A percentile compares a stretch with the other conserved stretches of the same genome.
phyloP scores from a whole-genome alignment of 441 rosid species.

The Euphorbia corollata region DNA sequence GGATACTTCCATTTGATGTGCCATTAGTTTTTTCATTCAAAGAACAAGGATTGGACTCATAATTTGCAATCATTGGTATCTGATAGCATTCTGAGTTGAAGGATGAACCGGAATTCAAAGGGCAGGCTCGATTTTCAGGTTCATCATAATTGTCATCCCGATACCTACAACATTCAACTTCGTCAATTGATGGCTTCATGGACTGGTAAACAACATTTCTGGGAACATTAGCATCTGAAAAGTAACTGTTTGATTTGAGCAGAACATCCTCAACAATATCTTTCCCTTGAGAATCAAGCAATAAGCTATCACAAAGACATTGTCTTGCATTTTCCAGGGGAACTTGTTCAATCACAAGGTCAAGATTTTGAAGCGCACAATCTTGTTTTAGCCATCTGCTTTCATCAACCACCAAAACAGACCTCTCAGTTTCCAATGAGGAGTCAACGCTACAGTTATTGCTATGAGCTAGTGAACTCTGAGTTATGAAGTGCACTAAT shows the following conservation, averaged over 20 bases:
- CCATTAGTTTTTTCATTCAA: slow-evolving; percentile 22
- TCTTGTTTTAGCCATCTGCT: background rate
- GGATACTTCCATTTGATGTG: slow-evolving; percentile 25
- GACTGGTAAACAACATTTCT: slow-evolving; percentile 17
- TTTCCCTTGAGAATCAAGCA: slow-evolving; percentile 19
- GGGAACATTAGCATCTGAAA: slow-evolving; percentile 18
- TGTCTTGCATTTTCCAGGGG: slow-evolving; percentile 19
- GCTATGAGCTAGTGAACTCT: slow-evolving; percentile 16
- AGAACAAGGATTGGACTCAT: slow-evolving; percentile 18
- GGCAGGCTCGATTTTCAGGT: slow-evolving; percentile 22
- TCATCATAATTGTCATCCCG: slow-evolving; percentile 13
- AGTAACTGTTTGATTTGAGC: slow-evolving; percentile 21
- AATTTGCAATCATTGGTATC: slow-evolving; percentile 18
- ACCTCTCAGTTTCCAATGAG: slow-evolving; percentile 10
- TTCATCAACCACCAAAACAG: slow-evolving; percentile 22
- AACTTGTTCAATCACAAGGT: slow-evolving; percentile 24
- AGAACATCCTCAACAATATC: slow-evolving; percentile 18
- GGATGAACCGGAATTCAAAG: slow-evolving; percentile 24
- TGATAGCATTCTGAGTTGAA: slow-evolving; percentile 21
- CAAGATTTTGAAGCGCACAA: slow-evolving; percentile 11
- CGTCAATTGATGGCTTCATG: slow-evolving; percentile 16
- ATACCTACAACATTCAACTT: slow-evolving; percentile 8
- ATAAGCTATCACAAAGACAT: slow-evolving; percentile 18
- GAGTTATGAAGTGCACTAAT: slow-evolving; percentile 15
- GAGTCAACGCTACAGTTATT: slow-evolving; percentile 10